A percentile compares a stretch with the other conserved stretches of the same genome.
Conservation (phyloP, 257 asterid species). For the Rehmannia glutinosa region DNA sequence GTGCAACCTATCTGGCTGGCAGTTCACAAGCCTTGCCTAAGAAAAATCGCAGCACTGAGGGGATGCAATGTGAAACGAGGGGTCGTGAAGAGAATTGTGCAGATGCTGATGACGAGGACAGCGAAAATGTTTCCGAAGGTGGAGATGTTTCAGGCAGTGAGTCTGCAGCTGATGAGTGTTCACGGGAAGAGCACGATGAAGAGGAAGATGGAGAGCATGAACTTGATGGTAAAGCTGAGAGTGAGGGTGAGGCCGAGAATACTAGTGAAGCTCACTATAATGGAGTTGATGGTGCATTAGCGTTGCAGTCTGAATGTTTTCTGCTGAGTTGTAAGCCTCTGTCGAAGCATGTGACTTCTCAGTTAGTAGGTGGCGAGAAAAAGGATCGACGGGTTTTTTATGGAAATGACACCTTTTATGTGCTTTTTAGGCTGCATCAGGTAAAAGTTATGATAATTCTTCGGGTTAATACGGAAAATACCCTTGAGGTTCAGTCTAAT, state of each 20-base stretch:
- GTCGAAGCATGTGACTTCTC: slow-evolving; percentile 50
- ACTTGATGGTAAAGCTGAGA: slow-evolving; percentile 76
- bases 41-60: slow-evolving; percentile 33
- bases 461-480: background rate
- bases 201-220: slow-evolving; percentile 75
- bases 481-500: background rate
- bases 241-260: slow-evolving; percentile 90
- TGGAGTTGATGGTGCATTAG: slow-evolving; percentile 47
- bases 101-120: slow-evolving; percentile 75
- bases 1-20: slow-evolving; percentile 42
- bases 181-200: slow-evolving; percentile 76
- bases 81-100: slow-evolving; percentile 40
- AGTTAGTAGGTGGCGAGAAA: slow-evolving; percentile 22
- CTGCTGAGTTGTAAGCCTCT: slow-evolving; percentile 63
- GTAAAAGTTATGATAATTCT: slow-evolving; percentile 29
- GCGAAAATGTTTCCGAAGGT: slow-evolving; percentile 72
- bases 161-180: slow-evolving; percentile 83
- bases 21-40: slow-evolving; percentile 36
- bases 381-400: slow-evolving; percentile 51
- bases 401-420: slow-evolving; percentile 84
- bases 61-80: slow-evolving; percentile 43
- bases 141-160: slow-evolving; percentile 81
- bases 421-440: slow-evolving; percentile 86
- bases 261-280: slow-evolving; percentile 54
- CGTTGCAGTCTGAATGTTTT: slow-evolving; percentile 57